A percentile compares a stretch with the other conserved stretches of the same genome.
Evolutionary conservation across 164 flowering plant genomes (phyloP).

Genomic region (Tinospora cordifolia): DNA sequence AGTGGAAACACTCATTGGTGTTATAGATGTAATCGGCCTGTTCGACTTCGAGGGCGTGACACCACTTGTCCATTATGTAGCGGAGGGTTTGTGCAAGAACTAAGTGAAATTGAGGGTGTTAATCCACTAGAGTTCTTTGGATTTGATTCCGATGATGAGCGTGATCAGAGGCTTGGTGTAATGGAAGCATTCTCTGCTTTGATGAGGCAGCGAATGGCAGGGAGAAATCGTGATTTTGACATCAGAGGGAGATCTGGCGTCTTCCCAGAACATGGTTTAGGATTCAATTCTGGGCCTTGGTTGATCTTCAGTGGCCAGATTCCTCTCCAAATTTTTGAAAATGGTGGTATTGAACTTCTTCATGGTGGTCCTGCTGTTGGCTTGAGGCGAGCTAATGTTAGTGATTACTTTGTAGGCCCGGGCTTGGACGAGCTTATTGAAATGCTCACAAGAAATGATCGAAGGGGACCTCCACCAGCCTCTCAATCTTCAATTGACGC

Average conservation of each 20-base stretch:
- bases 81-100: slow-evolving; percentile 71
- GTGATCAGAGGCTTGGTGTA: slow-evolving; percentile 38
- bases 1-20: slow-evolving; percentile 76
- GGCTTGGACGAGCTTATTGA: slow-evolving; percentile 79
- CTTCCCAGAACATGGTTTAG: slow-evolving; percentile 29
- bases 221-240: slow-evolving; percentile 35
- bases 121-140: slow-evolving; percentile 43
- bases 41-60: slow-evolving; percentile 44
- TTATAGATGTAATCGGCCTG: slow-evolving; percentile 55
- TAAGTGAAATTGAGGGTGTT: slow-evolving; percentile 36
- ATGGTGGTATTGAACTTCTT: slow-evolving; percentile 34
- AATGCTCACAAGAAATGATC: slow-evolving; percentile 40
- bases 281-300: slow-evolving; percentile 45
- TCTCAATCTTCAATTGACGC: slow-evolving; percentile 62
- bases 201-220: slow-evolving; percentile 49
- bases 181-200: slow-evolving; percentile 72
- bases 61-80: slow-evolving; percentile 47
- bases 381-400: slow-evolving; percentile 47
- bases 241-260: slow-evolving; percentile 41
- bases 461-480: slow-evolving; percentile 74
- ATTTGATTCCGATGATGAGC: slow-evolving; percentile 34
- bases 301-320: slow-evolving; percentile 71
- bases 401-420: slow-evolving; percentile 74
- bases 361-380: slow-evolving; percentile 46
- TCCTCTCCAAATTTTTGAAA: slow-evolving; percentile 52